These are phyloP conservation scores for Emericellopsis terricola DNA, from an alignment of 495 filamentous ascomycete species.

Conservation along the genomic window DNA sequence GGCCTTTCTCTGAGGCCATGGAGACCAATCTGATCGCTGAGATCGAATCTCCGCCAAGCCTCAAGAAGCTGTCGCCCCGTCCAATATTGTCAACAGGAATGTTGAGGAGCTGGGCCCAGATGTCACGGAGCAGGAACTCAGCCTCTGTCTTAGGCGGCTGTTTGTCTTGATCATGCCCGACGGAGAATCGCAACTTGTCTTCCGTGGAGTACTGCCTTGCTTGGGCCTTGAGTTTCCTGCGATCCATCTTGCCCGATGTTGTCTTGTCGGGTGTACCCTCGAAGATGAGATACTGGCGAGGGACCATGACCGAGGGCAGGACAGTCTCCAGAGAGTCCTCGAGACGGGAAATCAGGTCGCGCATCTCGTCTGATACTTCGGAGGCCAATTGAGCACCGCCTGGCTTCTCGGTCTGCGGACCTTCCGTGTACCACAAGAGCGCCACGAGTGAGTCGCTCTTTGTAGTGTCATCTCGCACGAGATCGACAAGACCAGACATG, in stretches of 20 bases:
- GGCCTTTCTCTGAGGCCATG: neutral
- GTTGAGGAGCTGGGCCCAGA: neutral
- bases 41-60: constrained; percentile 5
- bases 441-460: neutral
- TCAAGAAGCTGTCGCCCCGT: constrained; percentile 33
- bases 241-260: neutral
- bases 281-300: neutral
- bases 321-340: neutral
- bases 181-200: too few species aligned
- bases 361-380: neutral
- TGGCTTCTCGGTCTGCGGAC: neutral
- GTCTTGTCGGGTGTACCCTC: neutral
- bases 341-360: neutral
- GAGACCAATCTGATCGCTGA: constrained; percentile 1
- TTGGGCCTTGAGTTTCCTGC: neutral
- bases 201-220: too few species aligned
- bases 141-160: neutral
- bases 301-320: neutral
- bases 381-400: neutral
- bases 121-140: neutral
- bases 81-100: constrained; percentile 12
- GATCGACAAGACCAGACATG: constrained; percentile 33
- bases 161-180: constrained; percentile 9
- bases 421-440: constrained; percentile 1
- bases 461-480: constrained; percentile 2